Evolutionary conservation across 2,329 filamentous ascomycete genomes (phyloP).

Genomic region (Sporothrix luriei): DNA sequence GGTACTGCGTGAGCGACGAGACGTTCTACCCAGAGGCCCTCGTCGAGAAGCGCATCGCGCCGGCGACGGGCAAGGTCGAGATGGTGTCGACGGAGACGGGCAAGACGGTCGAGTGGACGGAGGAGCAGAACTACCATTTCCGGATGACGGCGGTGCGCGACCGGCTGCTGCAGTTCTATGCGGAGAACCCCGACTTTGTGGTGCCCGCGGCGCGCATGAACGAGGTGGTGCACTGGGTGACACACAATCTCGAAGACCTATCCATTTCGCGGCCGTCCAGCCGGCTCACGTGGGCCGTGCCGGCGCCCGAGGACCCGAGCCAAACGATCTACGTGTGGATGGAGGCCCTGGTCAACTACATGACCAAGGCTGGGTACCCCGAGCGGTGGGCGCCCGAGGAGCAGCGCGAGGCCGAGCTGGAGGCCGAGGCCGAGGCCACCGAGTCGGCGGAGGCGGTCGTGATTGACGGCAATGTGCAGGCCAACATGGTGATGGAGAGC

Average conservation of each 20-base stretch:
- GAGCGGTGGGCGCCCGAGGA: slow-evolving; percentile 59
- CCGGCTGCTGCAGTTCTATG: slow-evolving; percentile 77
- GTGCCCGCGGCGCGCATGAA: slow-evolving; percentile 71
- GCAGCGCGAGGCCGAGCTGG: slow-evolving; percentile 17
- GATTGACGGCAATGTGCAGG: slow-evolving; percentile 27
- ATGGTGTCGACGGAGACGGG: slow-evolving; percentile 85
- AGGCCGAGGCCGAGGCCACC: slow-evolving; percentile 19
- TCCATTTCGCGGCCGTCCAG: slow-evolving; percentile 78
- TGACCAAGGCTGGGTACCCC: slow-evolving; percentile 85
- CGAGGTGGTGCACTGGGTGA: slow-evolving; percentile 77
- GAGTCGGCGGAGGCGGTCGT: slow-evolving; percentile 4
- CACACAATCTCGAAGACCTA: slow-evolving; percentile 77
- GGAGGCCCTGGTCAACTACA: slow-evolving; percentile 91
- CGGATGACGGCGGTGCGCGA: slow-evolving; percentile 80
- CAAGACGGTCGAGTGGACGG: slow-evolving; percentile 91
- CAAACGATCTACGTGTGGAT: slow-evolving; percentile 99
- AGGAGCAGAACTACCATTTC: slow-evolving; percentile 94
- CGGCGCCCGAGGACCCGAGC: slow-evolving; percentile 76
- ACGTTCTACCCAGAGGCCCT: slow-evolving; percentile 84
- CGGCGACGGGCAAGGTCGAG: slow-evolving; percentile 77
- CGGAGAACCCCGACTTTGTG: slow-evolving; percentile 75
- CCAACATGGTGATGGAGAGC: neutral
- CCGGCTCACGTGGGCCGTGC: slow-evolving; percentile 83
- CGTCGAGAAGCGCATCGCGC: slow-evolving; percentile 73
- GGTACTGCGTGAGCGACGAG: slow-evolving; percentile 97